phyloP scores from a whole-genome alignment of 2,329 filamentous ascomycete species.

The Phaeomoniella chlamydospora region DNA sequence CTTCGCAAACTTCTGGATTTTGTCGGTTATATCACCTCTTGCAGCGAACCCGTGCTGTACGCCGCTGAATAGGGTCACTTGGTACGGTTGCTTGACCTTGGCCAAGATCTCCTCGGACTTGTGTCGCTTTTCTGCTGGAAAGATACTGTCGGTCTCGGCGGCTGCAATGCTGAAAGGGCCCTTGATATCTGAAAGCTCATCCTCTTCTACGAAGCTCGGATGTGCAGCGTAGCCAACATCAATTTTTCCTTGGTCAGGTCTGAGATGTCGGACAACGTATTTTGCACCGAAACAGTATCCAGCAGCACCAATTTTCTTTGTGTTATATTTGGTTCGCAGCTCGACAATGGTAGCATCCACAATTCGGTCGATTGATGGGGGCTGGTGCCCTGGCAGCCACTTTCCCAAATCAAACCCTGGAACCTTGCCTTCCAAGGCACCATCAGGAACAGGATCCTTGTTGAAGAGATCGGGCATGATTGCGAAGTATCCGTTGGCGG shows the following conservation, averaged over 20 bases:
- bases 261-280: constrained; percentile 56
- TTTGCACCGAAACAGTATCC: constrained; percentile 19
- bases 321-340: constrained; percentile 13
- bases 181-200: constrained; percentile 51
- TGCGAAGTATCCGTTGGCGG: constrained; percentile 56
- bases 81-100: constrained; percentile 47
- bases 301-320: constrained; percentile 15
- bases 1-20: constrained; percentile 19
- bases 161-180: constrained; percentile 55
- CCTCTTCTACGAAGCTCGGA: constrained; percentile 57
- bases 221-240: constrained; percentile 62
- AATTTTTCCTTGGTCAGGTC: constrained; percentile 41
- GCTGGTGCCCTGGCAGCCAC: constrained; percentile 22
- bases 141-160: constrained; percentile 50
- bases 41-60: constrained; percentile 65
- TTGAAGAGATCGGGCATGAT: constrained; percentile 59
- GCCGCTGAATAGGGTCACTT: constrained; percentile 62
- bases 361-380: constrained; percentile 36
- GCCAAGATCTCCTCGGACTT: constrained; percentile 49
- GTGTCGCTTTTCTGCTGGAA: constrained; percentile 49
- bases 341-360: constrained; percentile 30
- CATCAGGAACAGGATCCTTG: constrained; percentile 47
- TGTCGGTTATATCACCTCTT: constrained; percentile 46
- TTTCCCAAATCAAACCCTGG: too few species aligned
- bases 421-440: too few species aligned